Base-by-base conservation (phyloP, 2,329 filamentous ascomycete genomes). In the Sclerotinia spermophila region DNA sequence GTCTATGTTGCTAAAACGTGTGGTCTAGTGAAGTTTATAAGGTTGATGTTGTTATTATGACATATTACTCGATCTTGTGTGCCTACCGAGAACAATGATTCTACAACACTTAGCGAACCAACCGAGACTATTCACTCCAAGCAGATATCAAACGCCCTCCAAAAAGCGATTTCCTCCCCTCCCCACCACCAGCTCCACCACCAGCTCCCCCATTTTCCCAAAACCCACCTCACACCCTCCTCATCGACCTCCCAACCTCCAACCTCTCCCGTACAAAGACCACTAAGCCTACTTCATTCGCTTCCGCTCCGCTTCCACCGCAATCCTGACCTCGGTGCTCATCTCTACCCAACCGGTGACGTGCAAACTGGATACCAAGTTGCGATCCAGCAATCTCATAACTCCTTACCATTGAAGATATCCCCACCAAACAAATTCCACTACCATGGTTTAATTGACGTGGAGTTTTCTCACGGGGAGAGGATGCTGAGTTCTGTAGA, bases 401-500 rank as follows among this genome's bases (percentile, higher is more conserved):
- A 53, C 17, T 53, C 27, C 27, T 17, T 30, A 53, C n/a, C 13
- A 53, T n/a, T 3, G 48, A 27, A 15, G 48, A 53, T 53, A 27
- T 53, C 5, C n/a, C 48, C 2, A 53, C 48, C 0, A 53, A 53
- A n/a, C 27, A 15, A 5, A 27, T 53, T 8, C 24, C n/a, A 17
- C n/a, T 53, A n/a, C n/a, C 27, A 2, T 53, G 48, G 48, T 13
- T 30, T 53, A 6, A 17, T 17, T n/a, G n/a, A 53, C 27, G n/a
- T 1, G 2, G n/a, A 0, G n/a, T 2, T 13, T 7, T 27, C n/a
- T n/a, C n/a, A n/a, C n/a, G n/a, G 17, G 48, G 3, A 13, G n/a
- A 5, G 48, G 48, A 53, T 30, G 45, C 5, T 4, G 19, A 24
- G n/a, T n/a, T n/a, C n/a, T 45, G 45, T 15, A 13, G 48, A 53